Evolutionary conservation across 148 eudicot species (phyloP).

Genomic region (Vaccinium macrocarpon): DNA sequence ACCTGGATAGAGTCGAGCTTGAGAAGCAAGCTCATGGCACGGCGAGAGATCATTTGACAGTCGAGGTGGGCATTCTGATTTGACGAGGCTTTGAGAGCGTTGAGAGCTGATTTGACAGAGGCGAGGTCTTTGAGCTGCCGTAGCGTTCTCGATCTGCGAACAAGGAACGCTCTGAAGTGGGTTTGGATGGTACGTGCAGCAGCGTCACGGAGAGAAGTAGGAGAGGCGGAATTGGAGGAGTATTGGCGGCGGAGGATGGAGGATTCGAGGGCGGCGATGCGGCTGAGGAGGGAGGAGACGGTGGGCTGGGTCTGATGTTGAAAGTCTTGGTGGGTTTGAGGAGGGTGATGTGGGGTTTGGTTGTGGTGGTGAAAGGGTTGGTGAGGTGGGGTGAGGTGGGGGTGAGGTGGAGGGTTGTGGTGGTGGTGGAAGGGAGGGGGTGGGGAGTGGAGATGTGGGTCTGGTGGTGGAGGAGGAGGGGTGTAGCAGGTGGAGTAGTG

Average conservation of each 20-base stretch:
- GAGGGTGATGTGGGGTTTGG: constrained; percentile 11
- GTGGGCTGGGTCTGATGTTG: constrained; percentile 11
- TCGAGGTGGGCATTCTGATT: constrained; percentile 38
- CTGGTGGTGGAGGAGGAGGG: constrained; percentile 31
- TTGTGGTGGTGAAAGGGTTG: constrained; percentile 6
- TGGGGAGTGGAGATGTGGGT: constrained; percentile 35
- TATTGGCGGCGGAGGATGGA: constrained; percentile 44
- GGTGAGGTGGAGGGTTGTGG: constrained; percentile 13
- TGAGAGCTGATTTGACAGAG: constrained; percentile 54
- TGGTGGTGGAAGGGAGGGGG: constrained; percentile 32
- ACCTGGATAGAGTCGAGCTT: constrained; percentile 70
- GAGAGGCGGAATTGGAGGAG: neutral
- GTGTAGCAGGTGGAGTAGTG: constrained; percentile 27
- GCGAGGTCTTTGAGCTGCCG: constrained; percentile 68
- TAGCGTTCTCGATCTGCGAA: constrained; percentile 68
- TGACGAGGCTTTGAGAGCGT: constrained; percentile 40
- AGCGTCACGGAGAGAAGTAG: constrained; percentile 48
- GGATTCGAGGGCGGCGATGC: constrained; percentile 72
- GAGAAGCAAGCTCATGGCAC: constrained; percentile 54
- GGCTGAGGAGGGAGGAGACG: constrained; percentile 52
- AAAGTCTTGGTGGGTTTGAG: constrained; percentile 18
- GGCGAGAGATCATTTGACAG: constrained; percentile 37
- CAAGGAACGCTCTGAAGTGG: constrained; percentile 72
- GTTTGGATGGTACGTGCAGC: constrained; percentile 84
- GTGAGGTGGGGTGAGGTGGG: constrained; percentile 5